phyloP scores from a whole-genome alignment of 768 basidiomycete genomes.

The Lactarius vividus region DNA sequence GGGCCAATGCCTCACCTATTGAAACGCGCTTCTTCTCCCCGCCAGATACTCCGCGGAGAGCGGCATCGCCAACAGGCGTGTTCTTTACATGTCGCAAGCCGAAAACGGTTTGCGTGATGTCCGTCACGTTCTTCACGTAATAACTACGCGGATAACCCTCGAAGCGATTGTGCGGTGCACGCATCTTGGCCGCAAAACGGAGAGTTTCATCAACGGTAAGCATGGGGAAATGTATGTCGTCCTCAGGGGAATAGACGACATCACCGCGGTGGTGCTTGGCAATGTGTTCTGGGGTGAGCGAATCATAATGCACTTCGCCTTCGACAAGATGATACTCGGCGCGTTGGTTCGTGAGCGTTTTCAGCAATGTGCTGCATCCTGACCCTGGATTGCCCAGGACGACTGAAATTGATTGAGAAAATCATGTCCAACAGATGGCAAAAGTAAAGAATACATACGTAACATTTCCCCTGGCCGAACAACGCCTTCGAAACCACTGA shows the following conservation, averaged over 20 bases:
- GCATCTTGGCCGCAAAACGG: conserved; percentile 62
- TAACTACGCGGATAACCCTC: conserved; percentile 42
- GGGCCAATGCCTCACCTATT: conserved; percentile 56
- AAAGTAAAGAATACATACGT: conserved; percentile 43
- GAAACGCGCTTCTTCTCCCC: conserved; percentile 84
- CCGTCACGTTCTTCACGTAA: conserved; percentile 44
- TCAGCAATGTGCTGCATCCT: conserved; percentile 86
- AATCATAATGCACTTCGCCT: conserved; percentile 78
- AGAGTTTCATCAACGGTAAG: conserved; percentile 79
- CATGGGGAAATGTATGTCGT: conserved; percentile 80
- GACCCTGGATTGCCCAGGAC: conserved; percentile 68
- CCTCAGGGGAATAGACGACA: conserved; percentile 59
- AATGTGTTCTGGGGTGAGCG: conserved; percentile 75
- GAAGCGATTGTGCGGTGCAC: conserved; percentile 57
- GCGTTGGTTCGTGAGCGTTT: conserved; percentile 75
- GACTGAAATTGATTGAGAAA: background rate
- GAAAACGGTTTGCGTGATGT: conserved; percentile 67
- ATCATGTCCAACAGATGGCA: background rate
- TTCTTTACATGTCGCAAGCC: conserved; percentile 76
- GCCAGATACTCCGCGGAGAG: conserved; percentile 77
- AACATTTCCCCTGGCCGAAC: conserved; percentile 67
- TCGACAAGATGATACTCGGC: conserved; percentile 58
- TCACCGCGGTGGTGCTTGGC: conserved; percentile 73
- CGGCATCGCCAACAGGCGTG: conserved; percentile 85
- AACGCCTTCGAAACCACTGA: conserved; percentile 53